Evolutionary conservation across 768 basidiomycete genomes (phyloP), one percentile per base, ranked within the genome.

Genomic region (Naganishia vaughanmartiniae): DNA sequence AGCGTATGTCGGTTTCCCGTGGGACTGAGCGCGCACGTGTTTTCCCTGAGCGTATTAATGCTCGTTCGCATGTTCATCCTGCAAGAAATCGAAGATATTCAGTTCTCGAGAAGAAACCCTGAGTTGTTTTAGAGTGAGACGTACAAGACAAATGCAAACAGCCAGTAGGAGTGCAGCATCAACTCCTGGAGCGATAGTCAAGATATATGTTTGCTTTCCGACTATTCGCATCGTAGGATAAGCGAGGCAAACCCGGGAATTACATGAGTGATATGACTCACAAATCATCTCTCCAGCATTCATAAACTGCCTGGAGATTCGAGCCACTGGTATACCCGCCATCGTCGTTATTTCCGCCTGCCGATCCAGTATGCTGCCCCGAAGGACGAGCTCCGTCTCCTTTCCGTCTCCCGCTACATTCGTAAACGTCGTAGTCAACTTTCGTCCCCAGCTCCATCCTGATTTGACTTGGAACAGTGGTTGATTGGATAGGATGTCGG

Each of bases 171-270:
- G 72, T 0, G 78, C 72, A n/a, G 80, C 72, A 65, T 80, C 80
- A 4, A 81, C 80, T 1, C 76, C 75, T 4, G 78, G 77, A 9
- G 80, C 79, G 60, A 80, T 74, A n/a, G 75, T 78, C n/a, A 81
- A 75, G 65, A 74, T 76, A 69, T 79, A 79, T 77, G 63, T 77
- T 54, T 71, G 69, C 34, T 67, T 46, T 30, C 39, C 55, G 39
- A 60, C 48, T 65, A 26, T 6, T 46, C n/a, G n/a, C n/a, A n/a
- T n/a, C n/a, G n/a, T n/a, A n/a, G n/a, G n/a, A n/a, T n/a, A n/a
- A n/a, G n/a, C n/a, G n/a, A n/a, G n/a, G n/a, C n/a, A n/a, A n/a
- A n/a, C n/a, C n/a, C n/a, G n/a, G 54, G 39, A 15, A 58, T 36
- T 65, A 54, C 12, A n/a, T 46, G 42, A 33, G 24, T 39, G 39